These are phyloP conservation scores for Entomortierella lignicola DNA, from an alignment of 192 early-diverging fungal genomes.

Conservation along the genomic window DNA sequence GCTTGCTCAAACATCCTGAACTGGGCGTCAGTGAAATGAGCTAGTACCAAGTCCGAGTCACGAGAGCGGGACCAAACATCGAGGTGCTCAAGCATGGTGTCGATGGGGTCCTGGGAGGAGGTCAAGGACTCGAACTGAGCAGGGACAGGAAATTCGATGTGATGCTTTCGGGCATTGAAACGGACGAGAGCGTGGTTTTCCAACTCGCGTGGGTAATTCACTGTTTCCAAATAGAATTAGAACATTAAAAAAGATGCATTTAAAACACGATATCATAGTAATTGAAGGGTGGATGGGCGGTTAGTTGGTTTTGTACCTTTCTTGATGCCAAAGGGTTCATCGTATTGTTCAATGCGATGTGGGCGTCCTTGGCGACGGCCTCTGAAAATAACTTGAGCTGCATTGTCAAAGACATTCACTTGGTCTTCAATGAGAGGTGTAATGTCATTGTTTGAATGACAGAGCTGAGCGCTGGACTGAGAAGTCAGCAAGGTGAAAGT, in stretches of 20 bases:
- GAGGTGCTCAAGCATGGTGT: slow-evolving; percentile 31
- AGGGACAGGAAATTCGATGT: slow-evolving; percentile 24
- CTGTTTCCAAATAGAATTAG: too few species aligned
- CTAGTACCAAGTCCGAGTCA: slow-evolving; percentile 30
- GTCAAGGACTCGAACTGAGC: slow-evolving; percentile 1
- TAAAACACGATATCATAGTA: too few species aligned
- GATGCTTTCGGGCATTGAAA: slow-evolving; percentile 47
- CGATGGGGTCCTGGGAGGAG: slow-evolving; percentile 5
- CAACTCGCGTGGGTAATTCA: slow-evolving; percentile 37
- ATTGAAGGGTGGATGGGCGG: too few species aligned
- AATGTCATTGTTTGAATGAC: neutral
- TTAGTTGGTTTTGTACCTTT: slow-evolving; percentile 31
- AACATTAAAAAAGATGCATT: neutral
- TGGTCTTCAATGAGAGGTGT: neutral
- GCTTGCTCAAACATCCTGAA: slow-evolving; percentile 23
- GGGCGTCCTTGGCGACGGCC: slow-evolving; percentile 14
- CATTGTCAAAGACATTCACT: neutral
- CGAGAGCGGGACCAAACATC: slow-evolving; percentile 46
- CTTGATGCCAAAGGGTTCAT: slow-evolving; percentile 19
- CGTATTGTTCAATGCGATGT: slow-evolving; percentile 7
- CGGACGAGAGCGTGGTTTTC: slow-evolving; percentile 42
- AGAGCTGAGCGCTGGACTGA: slow-evolving; percentile 9
- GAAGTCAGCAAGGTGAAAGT: slow-evolving; percentile 24
- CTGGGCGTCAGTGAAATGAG: slow-evolving; percentile 35
- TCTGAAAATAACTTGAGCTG: slow-evolving; percentile 25